Evolutionary conservation across 805 yeast species (phyloP).

Genomic region (Metschnikowia kunwiensis): DNA sequence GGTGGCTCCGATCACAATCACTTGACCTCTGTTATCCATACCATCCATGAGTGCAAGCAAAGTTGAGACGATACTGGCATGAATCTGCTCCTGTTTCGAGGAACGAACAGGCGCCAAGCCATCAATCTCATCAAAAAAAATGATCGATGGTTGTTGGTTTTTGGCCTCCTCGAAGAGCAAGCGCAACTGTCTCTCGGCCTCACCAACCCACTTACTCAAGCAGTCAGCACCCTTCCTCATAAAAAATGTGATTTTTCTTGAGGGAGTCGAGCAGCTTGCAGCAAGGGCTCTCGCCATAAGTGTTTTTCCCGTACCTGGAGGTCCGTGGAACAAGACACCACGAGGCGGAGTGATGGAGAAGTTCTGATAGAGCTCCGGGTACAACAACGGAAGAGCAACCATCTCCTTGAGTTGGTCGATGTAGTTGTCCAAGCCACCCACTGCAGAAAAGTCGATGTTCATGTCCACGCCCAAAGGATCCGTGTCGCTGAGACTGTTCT

Average conservation of each 20-base stretch:
- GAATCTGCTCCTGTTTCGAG: conserved; percentile 96
- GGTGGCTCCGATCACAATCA: conserved; percentile 96
- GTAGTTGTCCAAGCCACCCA: conserved; percentile 90
- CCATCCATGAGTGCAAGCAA: conserved; percentile 97
- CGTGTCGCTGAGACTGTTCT: conserved; percentile 70
- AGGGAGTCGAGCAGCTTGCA: conserved; percentile 84
- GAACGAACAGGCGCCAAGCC: conserved; percentile 98
- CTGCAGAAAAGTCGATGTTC: conserved; percentile 77
- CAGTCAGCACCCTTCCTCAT: conserved; percentile 99
- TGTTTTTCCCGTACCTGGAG: conserved; percentile 99
- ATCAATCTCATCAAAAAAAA: conserved; percentile 96
- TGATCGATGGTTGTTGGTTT: conserved; percentile 92
- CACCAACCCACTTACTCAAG: conserved; percentile 98
- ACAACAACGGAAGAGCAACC: conserved; percentile 89
- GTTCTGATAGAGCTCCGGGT: conserved; percentile 89
- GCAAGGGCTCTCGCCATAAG: conserved; percentile 97
- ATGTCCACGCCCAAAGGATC: conserved; percentile 92
- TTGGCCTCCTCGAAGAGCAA: conserved; percentile 92
- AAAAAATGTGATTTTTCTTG: conserved; percentile 86
- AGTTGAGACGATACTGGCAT: conserved; percentile 95
- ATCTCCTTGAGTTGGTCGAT: conserved; percentile 92
- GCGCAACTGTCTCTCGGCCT: conserved; percentile 92
- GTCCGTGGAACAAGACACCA: conserved; percentile 97
- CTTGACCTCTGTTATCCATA: conserved; percentile 98
- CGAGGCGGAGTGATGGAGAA: conserved; percentile 94